A percentile compares a stretch with the other conserved stretches of the same genome.
These are phyloP conservation scores for Rhodotorula sphaerocarpa DNA, from an alignment of 768 basidiomycete genomes.

Conservation along the genomic window DNA sequence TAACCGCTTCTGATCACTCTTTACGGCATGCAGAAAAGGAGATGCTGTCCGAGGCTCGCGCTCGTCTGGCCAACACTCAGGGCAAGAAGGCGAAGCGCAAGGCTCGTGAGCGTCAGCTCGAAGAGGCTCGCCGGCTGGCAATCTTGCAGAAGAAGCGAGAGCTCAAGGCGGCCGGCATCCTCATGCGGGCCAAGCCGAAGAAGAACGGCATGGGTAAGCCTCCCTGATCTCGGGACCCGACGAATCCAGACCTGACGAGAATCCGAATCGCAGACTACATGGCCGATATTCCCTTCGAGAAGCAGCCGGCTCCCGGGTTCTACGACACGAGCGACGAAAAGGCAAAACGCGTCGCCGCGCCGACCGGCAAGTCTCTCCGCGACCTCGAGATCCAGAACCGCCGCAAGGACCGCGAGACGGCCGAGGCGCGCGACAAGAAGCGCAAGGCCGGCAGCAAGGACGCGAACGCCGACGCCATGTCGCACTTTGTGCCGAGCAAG, in stretches of 20 bases:
- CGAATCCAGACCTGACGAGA: constrained; percentile 16
- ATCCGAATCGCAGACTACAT: constrained; percentile 75
- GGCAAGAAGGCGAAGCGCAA: constrained; percentile 99
- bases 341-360: constrained; percentile 73
- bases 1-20: background rate
- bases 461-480: constrained; percentile 52
- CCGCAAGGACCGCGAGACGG: constrained; percentile 86
- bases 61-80: constrained; percentile 95
- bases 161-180: constrained; percentile 94
- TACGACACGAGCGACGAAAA: constrained; percentile 95
- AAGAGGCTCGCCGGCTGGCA: constrained; percentile 87
- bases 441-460: constrained; percentile 55
- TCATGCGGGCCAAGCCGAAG: constrained; percentile 93
- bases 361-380: constrained; percentile 38
- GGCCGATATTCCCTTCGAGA: constrained; percentile 96
- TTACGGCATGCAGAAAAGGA: constrained; percentile 68
- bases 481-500: constrained; percentile 91
- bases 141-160: constrained; percentile 96
- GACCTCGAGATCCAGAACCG: constrained; percentile 60
- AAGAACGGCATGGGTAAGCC: constrained; percentile 82
- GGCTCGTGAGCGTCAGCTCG: constrained; percentile 90
- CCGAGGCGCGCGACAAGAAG: constrained; percentile 81
- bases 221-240: background rate
- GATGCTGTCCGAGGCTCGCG: constrained; percentile 97
- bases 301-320: constrained; percentile 88